Evolutionary conservation across 257 asterid species (phyloP), one percentile per base, ranked within the genome.

Genomic region (Nicotiana paniculata): DNA sequence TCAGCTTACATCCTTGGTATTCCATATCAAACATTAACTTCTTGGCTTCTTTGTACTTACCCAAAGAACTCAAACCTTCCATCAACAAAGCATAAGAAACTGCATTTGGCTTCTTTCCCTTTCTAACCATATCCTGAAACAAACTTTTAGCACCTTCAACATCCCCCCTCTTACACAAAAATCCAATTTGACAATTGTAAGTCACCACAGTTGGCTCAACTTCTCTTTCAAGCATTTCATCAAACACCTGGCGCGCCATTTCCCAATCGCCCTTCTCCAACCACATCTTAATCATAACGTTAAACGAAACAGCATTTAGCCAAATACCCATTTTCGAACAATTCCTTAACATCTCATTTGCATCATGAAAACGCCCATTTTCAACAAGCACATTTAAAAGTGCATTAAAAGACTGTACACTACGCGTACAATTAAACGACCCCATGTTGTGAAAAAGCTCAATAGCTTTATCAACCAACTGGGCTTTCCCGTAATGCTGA

Each of bases 21-120:
- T 92, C 97, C 99, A 96, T 96, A 82, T 96, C 98, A 77, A 94
- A 94, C 97, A 96, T 93, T 83, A 92, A 55, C 64, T 96, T 94
- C 86, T 89, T 91, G 3, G 99, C 98, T 55, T 93, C 97, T 9
- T 89, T 85, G 74, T 83, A 90, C 84, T 81, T 88, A 16, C 93
- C 97, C 17, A 54, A 69, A 80, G 57, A 75, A 81, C 98, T 91
- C 11, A 94, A 85, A 61, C 97, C 97, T 84, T 94, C 95, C 99
- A 94, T 96, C 72, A 93, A 59, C 82, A 92, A 77, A 63, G 93
- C 95, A 48, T 94, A 96, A 1, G 94, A 92, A 13, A 96, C 92
- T 2, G 91, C 91, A 75, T 94, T 92, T 2, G 95, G 91, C 30
- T 82, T 80, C 83, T 77, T 88, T 57, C 97, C 95, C 81, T 86